Conservation (phyloP, 169 alveolate genomes). For the Eimeria falciformis region DNA sequence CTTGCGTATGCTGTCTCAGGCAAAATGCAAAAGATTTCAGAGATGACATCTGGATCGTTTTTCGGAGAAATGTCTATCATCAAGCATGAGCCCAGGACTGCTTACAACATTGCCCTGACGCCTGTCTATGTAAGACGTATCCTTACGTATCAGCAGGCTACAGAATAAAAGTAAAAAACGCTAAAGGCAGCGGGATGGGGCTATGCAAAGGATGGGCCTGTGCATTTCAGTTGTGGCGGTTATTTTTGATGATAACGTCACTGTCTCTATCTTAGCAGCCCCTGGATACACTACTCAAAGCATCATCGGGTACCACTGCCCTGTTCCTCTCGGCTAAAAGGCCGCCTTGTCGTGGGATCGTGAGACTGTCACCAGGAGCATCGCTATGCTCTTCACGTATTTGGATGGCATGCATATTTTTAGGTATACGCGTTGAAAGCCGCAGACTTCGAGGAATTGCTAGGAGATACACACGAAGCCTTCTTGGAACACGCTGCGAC, state of each 20-base stretch:
- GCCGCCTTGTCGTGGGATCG: too few species aligned
- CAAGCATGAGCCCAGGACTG: slow-evolving; percentile 77
- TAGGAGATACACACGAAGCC: slow-evolving; percentile 52
- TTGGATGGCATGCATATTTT: neutral
- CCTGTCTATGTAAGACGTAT: slow-evolving; percentile 83
- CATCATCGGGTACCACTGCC: too few species aligned
- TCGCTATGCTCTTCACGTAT: too few species aligned
- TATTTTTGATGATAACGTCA: too few species aligned
- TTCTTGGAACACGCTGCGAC: slow-evolving; percentile 66
- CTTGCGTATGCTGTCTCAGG: slow-evolving; percentile 12
- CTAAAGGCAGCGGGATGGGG: too few species aligned
- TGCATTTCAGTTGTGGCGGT: too few species aligned
- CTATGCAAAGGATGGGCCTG: too few species aligned
- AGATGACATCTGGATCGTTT: slow-evolving; percentile 80
- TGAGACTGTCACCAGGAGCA: too few species aligned
- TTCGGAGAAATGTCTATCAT: slow-evolving; percentile 85
- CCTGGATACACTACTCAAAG: too few species aligned
- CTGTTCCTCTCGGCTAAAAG: too few species aligned
- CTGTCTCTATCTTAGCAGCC: too few species aligned
- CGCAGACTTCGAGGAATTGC: slow-evolving; percentile 50
- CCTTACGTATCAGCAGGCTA: neutral
- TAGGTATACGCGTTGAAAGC: slow-evolving; percentile 72
- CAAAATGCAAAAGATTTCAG: slow-evolving; percentile 60
- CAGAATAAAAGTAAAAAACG: too few species aligned
- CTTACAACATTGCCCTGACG: slow-evolving; percentile 83